Base-by-base conservation (phyloP, 1,139 yeast species). In the Zygotorulaspora mrakii region DNA sequence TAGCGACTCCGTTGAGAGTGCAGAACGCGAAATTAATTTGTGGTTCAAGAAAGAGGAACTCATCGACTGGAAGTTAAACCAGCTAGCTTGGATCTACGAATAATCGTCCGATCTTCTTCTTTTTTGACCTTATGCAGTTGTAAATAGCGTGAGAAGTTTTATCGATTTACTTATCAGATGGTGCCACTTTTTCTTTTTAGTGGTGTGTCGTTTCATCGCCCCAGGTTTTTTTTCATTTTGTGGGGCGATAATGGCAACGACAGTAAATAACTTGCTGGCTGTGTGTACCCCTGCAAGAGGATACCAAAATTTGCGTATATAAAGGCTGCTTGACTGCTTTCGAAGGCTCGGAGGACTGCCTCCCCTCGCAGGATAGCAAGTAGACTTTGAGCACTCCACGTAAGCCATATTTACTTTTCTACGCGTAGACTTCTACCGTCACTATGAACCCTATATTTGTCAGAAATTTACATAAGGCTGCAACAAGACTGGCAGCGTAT, bases 31-130 rank as follows among this genome's bases (percentile, higher is more conserved):
- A 79, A 91, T 94, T 59, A 80, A 67, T 60, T 78, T 94, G 66
- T 94, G 99, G 99, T 94, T 94, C 94, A 87, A 87, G 82, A 77
- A 82, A 72, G 96, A 88, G 71, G 99, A 94, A 77, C 74, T 94
- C 62, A 84, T 81, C 66, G 87, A 84, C 61, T 91, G 88, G 94
- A 84, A 82, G 73, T 80, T 91, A 57, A 77, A 94, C 66, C 66
- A 77, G 71, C 69, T 74, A 73, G 77, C 80, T 55, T 88, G 96
- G 96, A 77, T 91, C 71, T 91, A 91, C 83, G 97, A 89, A 74
- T 87, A 83, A 73, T 45, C 31, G 12, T 11, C 25, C 32, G 5
- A 24, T 24, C 6, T 24, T 7, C n/a, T 20, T 20, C 10, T 7
- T 20, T 20, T 20, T 20, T 10, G 10, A 24, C 11, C 26, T 13